These are phyloP conservation scores for Penicillium sp. DNA, from an alignment of 2,329 filamentous ascomycete genomes.

Conservation along the genomic window DNA sequence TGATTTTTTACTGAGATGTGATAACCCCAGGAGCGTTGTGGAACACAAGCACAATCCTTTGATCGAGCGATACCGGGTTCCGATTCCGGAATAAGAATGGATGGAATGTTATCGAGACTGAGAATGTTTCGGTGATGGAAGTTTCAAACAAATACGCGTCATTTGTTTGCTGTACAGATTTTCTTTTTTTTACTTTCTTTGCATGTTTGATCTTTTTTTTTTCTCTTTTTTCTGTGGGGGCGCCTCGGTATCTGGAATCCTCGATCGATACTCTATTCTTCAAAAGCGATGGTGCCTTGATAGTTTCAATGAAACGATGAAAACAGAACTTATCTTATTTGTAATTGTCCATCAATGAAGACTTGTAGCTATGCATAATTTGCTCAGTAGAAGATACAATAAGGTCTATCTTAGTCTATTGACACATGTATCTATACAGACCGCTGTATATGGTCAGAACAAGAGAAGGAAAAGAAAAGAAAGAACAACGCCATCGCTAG, in stretches of 20 bases:
- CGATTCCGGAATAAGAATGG: constrained; percentile 3
- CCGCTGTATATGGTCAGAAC: neutral
- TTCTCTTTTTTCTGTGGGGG: constrained; percentile 22
- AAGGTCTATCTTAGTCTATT: constrained; percentile 12
- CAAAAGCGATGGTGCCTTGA: constrained; percentile 21
- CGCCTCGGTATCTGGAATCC: constrained; percentile 24
- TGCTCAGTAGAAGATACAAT: neutral
- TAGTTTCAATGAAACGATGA: constrained; percentile 28
- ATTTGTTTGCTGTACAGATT: constrained; percentile 32
- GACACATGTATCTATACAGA: constrained; percentile 20
- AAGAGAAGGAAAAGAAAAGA: constrained; percentile 1
- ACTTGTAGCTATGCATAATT: no score
- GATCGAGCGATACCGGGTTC: constrained; percentile 14
- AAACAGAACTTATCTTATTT: constrained; percentile 9
- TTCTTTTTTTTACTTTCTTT: constrained; percentile 7
- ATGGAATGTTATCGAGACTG: neutral
- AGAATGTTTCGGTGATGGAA: neutral
- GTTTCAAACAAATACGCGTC: constrained; percentile 21
- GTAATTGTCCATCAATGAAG: neutral
- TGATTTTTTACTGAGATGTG: constrained; percentile 4
- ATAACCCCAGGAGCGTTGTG: constrained; percentile 15
- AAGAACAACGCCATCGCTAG: constrained; percentile 27
- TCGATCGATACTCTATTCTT: constrained; percentile 22
- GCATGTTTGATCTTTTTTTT: constrained; percentile 8
- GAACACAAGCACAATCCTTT: constrained; percentile 21